Base-by-base conservation (phyloP, 2,329 filamentous ascomycete species). In the Fusarium oxysporum region DNA sequence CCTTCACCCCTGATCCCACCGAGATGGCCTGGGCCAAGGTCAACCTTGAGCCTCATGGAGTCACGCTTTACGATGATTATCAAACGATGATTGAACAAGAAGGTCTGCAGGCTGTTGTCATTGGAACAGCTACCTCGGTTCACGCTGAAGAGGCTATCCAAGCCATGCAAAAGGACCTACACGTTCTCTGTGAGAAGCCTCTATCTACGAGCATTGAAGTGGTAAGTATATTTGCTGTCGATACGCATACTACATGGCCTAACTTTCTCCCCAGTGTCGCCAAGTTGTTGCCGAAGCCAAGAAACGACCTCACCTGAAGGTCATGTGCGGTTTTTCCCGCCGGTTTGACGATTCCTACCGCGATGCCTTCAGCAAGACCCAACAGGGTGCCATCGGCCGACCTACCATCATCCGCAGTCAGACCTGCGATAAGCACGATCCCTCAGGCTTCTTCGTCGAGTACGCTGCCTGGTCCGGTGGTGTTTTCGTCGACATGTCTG, bases 401-500 rank as follows among this genome's bases (percentile, higher is more conserved):
- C 87, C 90, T 5, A 85, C 86, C 12, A 84, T 92, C 45, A 84
- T 92, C 74, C 89, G 90, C 72, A 88, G 85, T 56, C 91, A 92
- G 80, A 92, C 90, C 1, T 92, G 90, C 80, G 91, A 92, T 81
- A 91, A 89, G 78, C 86, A 89, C 65, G 89, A 92, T 61, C 88
- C 89, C 0, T 85, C 85, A 0, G 90, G 90, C 56, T 92, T 92
- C 84, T 92, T 92, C 80, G 89, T 92, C 48, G 84, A 86, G 32
- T 92, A 92, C 79, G 89, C 90, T 14, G 83, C 89, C 68, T 90
- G 88, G 81, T 87, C 84, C 3, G 90, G 91, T 47, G 90, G 90
- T 30, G 91, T 92, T 78, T 92, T 92, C 74, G 91, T 92, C 58
- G 91, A 92, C 82, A 91, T 89, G 82, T 89, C 88, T 38, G 89